These are phyloP conservation scores for Phytophthora citrophthora DNA, from an alignment of 352 stramenopile genomes.

Conservation along the genomic window DNA sequence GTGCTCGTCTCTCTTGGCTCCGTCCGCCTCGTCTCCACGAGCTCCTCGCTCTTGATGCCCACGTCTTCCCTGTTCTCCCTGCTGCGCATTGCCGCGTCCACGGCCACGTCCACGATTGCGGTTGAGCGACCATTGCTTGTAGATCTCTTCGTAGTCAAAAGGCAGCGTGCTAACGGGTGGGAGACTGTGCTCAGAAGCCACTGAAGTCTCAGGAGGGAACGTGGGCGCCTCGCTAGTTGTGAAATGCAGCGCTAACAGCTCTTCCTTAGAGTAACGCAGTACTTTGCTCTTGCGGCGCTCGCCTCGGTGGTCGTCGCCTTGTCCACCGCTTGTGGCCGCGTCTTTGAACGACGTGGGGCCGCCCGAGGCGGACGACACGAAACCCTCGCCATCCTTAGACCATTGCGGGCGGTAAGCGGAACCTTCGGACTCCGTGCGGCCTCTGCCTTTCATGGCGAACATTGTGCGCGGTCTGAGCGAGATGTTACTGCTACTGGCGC, in stretches of 20 bases:
- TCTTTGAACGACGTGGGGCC: conserved; percentile 46
- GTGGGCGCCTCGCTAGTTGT: conserved; percentile 51
- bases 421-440: conserved; percentile 70
- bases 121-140: conserved; percentile 87
- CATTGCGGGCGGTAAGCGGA: conserved; percentile 83
- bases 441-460: conserved; percentile 88
- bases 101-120: conserved; percentile 80
- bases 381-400: conserved; percentile 88
- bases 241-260: conserved; percentile 78
- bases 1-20: conserved; percentile 44
- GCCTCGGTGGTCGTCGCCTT: conserved; percentile 31
- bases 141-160: conserved; percentile 90
- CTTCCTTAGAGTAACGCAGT: conserved; percentile 81
- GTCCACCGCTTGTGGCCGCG: conserved; percentile 36
- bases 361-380: conserved; percentile 53
- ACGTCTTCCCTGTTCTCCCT: conserved; percentile 28
- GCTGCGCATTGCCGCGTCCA: conserved; percentile 52
- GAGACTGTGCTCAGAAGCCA: conserved; percentile 70
- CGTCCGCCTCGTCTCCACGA: conserved; percentile 55
- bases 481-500: conserved; percentile 40
- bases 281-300: conserved; percentile 83
- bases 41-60: conserved; percentile 54
- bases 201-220: conserved; percentile 68
- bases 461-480: conserved; percentile 87
- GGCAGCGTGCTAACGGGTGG: conserved; percentile 76